These are phyloP conservation scores for Tetrapisispora taiwanensis DNA, from an alignment of 805 yeast species.

Conservation along the genomic window DNA sequence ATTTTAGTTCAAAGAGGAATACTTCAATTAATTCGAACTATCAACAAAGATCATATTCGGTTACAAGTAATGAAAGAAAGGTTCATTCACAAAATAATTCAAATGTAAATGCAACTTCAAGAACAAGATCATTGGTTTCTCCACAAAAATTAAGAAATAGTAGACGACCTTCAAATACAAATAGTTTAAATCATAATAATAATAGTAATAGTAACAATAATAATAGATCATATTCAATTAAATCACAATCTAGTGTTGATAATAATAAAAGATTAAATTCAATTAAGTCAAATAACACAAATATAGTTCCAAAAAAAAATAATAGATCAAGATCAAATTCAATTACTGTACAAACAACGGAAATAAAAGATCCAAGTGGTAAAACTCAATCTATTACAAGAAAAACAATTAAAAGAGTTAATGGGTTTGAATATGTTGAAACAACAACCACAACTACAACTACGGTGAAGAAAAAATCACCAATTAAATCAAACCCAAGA, in stretches of 20 bases:
- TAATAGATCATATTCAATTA: slow-evolving; percentile 12
- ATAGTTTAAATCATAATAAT: not conserved
- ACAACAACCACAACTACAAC: slow-evolving; percentile 35
- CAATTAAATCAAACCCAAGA: not conserved
- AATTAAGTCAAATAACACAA: slow-evolving; percentile 7
- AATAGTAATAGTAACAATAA: not conserved
- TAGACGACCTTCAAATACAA: slow-evolving; percentile 1
- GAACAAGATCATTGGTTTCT: slow-evolving; percentile 1
- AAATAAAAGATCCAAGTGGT: slow-evolving; percentile 40
- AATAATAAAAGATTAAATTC: slow-evolving; percentile 16
- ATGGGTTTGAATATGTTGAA: slow-evolving; percentile 39
- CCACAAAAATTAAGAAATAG: not conserved
- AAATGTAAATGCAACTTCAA: not conserved
- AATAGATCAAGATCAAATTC: slow-evolving; percentile 22
- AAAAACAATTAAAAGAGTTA: slow-evolving; percentile 40
- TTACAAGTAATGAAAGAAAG: not conserved
- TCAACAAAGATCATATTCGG: slow-evolving; percentile 5
- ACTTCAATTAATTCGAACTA: not conserved
- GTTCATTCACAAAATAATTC: not conserved
- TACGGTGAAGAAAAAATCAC: slow-evolving; percentile 10
- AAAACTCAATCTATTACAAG: slow-evolving; percentile 47
- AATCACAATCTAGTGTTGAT: slow-evolving; percentile 11
- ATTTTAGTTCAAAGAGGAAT: not conserved
- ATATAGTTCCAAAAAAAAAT: not conserved
- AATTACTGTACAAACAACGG: slow-evolving; percentile 40